Base-by-base conservation (phyloP, 306 rosid genomes). In the Cyamopsis tetragonoloba region DNA sequence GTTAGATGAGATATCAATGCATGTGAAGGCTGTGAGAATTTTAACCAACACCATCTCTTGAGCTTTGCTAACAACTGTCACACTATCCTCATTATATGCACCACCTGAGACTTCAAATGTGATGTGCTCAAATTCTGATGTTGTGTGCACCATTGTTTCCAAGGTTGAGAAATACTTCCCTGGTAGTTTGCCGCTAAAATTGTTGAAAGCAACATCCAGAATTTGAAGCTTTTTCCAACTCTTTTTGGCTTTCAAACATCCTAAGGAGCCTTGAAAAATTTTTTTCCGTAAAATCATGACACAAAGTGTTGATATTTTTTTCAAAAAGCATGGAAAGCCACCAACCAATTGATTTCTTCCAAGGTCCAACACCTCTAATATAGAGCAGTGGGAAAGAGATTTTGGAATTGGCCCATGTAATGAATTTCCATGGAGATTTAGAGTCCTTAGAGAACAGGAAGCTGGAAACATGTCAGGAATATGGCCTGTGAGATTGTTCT, bases 1-100 rank as follows among this genome's bases (percentile, higher is more conserved):
- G 65, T 84, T 84, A 12, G 19, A 30, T 7, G 89, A 84, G 7
- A 87, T 18, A 15, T 82, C 89, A 3, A 87, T 32, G 0, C 71
- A 73, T 11, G 72, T 84, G 51, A 32, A 72, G 19, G 43, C 13
- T 0, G 59, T 77, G 0, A 77, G 49, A 26, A 80, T 77, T 27
- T 75, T 84, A 57, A 31, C 58, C 38, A 84, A 10, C 17, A 74
- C 43, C 41, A 61, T 7, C 9, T 12, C 8, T 2, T 1, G 15
- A 12, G 81, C 89, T 56, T 82, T 82, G 55, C 3, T 10, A 6
- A 46, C 72, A 3, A 80, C 32, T 7, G 39, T 68, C 10, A 79
- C 46, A 5, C 19, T 2, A 30, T 77, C 77, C 18, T 22, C 70
- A 80, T 84, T 84, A 72, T 74, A 73, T 7, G 24, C 2, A 7